Evolutionary conservation across 805 yeast species (phyloP), one percentile per base, ranked within the genome.

Genomic region (Candida rishiriensis): DNA sequence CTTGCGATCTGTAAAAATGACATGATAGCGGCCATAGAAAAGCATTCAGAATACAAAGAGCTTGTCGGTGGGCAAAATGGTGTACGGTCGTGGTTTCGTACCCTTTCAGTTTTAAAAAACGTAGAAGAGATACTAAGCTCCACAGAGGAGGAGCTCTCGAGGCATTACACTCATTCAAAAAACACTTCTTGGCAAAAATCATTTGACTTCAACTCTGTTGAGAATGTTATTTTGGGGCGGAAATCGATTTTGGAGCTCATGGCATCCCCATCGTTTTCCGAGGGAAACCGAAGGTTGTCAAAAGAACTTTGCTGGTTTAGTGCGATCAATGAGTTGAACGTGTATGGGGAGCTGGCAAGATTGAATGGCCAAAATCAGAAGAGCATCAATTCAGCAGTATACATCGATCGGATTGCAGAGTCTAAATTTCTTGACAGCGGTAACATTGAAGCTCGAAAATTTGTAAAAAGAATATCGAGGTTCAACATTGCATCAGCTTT

Each of bases 401-500:
- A 71, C 16, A 50, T 81, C 16, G 69, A 73, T 40, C 60, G 65
- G 28, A 48, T 77, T 15, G 58, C 67, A 3, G 61, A 62, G 6
- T 36, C 48, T 0, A 52, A 57, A 28, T 47, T 55, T 29, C 29
- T 29, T 1, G 38, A 43, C 3, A 34, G 30, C 17, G 8, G n/a
- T 42, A 47, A 44, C 35, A 10, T 8, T 10, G n/a, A 35, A 3
- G 46, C 54, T 1, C 36, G 45, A 12, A 14, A 36, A 6, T 46
- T 45, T 16, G 54, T 55, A 3, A 33, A 38, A 6, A 46, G 54
- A 35, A 38, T 63, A 5, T 63, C 76, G 0, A 64, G 65, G 39
- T 70, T 70, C 50, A 79, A 79, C 36, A 59, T 78, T 0, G 88
- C 96, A 0, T 61, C 68, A 6, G 73, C 85, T 0, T 65, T 85